phyloP scores from a whole-genome alignment of 306 rosid species.

The Lagenaria siceraria region DNA sequence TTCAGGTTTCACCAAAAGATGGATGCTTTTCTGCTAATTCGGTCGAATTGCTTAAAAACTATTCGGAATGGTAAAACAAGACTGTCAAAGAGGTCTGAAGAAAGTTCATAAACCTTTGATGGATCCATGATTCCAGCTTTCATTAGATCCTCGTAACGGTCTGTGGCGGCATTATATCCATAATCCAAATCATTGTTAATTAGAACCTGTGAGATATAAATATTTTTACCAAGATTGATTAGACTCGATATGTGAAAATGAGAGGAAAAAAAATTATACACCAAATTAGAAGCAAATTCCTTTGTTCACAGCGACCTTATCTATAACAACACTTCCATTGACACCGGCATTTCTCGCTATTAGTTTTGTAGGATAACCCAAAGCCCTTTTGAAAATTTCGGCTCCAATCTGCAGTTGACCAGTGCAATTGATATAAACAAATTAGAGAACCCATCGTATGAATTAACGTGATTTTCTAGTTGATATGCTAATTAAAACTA shows the following conservation, averaged over 20 bases:
- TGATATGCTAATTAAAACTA: background rate
- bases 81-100: background rate
- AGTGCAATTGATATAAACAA: background rate
- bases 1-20: background rate
- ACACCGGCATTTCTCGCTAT: conserved; percentile 92
- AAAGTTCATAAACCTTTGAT: conserved; percentile 42
- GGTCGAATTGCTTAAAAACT: background rate
- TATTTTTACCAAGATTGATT: conserved; percentile 6
- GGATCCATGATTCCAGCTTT: conserved; percentile 87
- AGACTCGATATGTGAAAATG: conserved; percentile 4
- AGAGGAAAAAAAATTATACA: background rate
- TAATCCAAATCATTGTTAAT: conserved; percentile 30
- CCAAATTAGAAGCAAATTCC: conserved; percentile 9
- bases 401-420: conserved; percentile 66
- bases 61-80: background rate
- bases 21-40: background rate
- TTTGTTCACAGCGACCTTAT: conserved; percentile 49
- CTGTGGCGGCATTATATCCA: conserved; percentile 79
- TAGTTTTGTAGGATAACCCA: conserved; percentile 65
- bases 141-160: conserved; percentile 74
- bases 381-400: conserved; percentile 70
- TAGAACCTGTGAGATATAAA: conserved; percentile 42
- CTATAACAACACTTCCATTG: conserved; percentile 69
- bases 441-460: background rate
- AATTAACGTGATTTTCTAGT: background rate